These are phyloP conservation scores for Pisolithus sp. DNA, from an alignment of 768 basidiomycete genomes.

Conservation along the genomic window DNA sequence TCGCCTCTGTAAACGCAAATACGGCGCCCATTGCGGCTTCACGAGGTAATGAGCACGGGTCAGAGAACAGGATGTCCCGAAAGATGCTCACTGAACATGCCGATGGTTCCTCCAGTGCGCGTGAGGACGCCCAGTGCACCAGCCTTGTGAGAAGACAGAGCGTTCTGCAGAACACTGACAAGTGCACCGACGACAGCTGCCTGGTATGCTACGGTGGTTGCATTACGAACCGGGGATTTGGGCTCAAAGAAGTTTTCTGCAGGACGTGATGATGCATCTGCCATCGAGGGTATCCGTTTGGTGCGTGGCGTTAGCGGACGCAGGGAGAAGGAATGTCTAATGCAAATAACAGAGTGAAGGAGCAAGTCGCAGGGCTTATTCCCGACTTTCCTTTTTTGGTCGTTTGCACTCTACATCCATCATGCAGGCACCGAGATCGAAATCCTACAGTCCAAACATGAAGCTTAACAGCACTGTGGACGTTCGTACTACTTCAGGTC, in stretches of 20 bases:
- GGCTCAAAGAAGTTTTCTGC: slow-evolving; percentile 34
- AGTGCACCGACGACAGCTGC: slow-evolving; percentile 60
- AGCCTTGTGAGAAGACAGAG: slow-evolving; percentile 63
- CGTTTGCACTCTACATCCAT: background rate
- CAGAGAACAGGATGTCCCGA: background rate
- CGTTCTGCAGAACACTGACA: slow-evolving; percentile 74
- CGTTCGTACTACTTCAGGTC: slow-evolving; percentile 31
- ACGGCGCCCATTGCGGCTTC: slow-evolving; percentile 85
- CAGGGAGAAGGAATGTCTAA: slow-evolving; percentile 1
- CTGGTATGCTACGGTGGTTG: slow-evolving; percentile 55
- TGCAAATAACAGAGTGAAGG: background rate
- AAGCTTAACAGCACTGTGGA: slow-evolving; percentile 35
- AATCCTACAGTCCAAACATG: slow-evolving; percentile 29
- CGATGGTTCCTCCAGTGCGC: slow-evolving; percentile 83
- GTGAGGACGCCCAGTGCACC: slow-evolving; percentile 86
- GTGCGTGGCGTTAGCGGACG: background rate
- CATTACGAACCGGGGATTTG: slow-evolving; percentile 50
- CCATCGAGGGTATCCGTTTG: slow-evolving; percentile 12
- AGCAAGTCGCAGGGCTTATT: background rate
- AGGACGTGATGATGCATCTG: slow-evolving; percentile 13
- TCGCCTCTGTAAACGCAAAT: slow-evolving; percentile 77
- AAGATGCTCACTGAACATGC: slow-evolving; percentile 71
- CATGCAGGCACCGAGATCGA: background rate
- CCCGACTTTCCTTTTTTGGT: background rate
- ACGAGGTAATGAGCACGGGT: slow-evolving; percentile 1